These are phyloP conservation scores for Karstenula rhodostoma DNA, from an alignment of 2,329 filamentous ascomycete species.

Conservation along the genomic window DNA sequence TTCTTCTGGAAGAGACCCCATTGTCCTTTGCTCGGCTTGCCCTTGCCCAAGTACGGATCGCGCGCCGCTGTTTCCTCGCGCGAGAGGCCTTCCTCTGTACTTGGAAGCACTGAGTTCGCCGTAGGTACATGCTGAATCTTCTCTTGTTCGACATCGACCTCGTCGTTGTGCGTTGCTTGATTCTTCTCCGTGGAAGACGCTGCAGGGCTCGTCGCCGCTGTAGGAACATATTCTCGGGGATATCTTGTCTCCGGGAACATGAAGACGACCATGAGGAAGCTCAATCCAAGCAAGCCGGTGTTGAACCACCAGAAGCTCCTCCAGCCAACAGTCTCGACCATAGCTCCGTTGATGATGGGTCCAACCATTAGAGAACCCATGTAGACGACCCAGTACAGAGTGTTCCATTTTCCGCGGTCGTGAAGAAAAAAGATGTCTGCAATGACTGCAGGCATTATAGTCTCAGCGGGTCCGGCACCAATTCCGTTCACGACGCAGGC, in stretches of 20 bases:
- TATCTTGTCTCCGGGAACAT: slow-evolving; percentile 71
- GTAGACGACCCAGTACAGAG: slow-evolving; percentile 68
- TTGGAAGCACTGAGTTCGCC: slow-evolving; percentile 25
- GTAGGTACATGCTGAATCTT: slow-evolving; percentile 37
- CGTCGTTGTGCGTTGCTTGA: slow-evolving; percentile 20
- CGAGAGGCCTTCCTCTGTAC: slow-evolving; percentile 31
- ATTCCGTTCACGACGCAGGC: slow-evolving; percentile 69
- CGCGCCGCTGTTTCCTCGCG: slow-evolving; percentile 52
- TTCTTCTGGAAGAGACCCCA: slow-evolving; percentile 63
- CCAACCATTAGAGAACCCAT: slow-evolving; percentile 68
- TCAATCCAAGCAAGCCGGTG: slow-evolving; percentile 61
- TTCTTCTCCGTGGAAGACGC: slow-evolving; percentile 33
- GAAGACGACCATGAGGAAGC: slow-evolving; percentile 62
- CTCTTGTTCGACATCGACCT: slow-evolving; percentile 24
- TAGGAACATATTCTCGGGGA: slow-evolving; percentile 55
- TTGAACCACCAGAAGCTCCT: slow-evolving; percentile 73
- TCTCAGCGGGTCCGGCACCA: slow-evolving; percentile 69
- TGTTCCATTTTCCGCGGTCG: slow-evolving; percentile 69
- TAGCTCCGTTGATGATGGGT: slow-evolving; percentile 67
- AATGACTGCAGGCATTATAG: slow-evolving; percentile 68
- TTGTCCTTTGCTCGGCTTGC: slow-evolving; percentile 63
- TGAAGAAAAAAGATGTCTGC: slow-evolving; percentile 72
- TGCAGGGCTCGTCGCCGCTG: slow-evolving; percentile 13
- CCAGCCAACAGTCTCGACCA: slow-evolving; percentile 67
- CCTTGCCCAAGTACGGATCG: slow-evolving; percentile 65